Base-by-base conservation (phyloP, 257 asterid genomes). In the Solanum bulbocastanum region DNA sequence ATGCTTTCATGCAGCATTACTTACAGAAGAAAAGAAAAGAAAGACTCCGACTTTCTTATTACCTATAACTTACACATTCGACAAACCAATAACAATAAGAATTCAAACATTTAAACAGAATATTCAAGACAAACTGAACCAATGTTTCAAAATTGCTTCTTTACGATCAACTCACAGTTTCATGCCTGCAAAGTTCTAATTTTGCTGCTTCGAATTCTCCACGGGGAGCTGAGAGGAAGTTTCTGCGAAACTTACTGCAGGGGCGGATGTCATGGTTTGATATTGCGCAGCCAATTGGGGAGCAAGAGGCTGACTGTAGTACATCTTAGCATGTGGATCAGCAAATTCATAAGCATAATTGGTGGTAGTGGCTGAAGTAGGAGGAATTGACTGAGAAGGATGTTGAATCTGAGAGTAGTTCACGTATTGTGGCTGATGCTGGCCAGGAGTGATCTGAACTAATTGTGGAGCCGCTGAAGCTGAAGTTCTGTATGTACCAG, bases 341-440 rank as follows among this genome's bases (percentile, higher is more conserved):
- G 89, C 66, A 33, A 56, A 87, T 27, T 83, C 89, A 33, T 87
- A 87, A 10, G 86, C 87, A 82, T 79, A 87, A 66, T 30, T 82
- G 30, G 82, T 32, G 25, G 88, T 23, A 35, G 88, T 7, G 30
- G 89, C 60, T 27, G 86, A 79, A n/a, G 83, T 56, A 32, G 86
- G 87, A 79, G 71, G 49, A n/a, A 73, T 8, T 2, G 89, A 87
- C 71, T 87, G 89, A 81, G 89, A 79, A 32, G 89, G 87, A 52
- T 87, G 87, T 42, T 62, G 89, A 65, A 87, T 33, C 73, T 87
- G 89, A 65, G 89, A 79, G 89, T 52, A 87, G 37, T 75, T 86
- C 44, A 83, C 23, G 5, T 82, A 87, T 37, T 81, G 89, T 58
- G 86, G 88, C 60, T 73, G 88, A 56, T 87, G 89, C 69, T 42